Conservation (phyloP, 805 yeast genomes). For the Starmerella apis region DNA sequence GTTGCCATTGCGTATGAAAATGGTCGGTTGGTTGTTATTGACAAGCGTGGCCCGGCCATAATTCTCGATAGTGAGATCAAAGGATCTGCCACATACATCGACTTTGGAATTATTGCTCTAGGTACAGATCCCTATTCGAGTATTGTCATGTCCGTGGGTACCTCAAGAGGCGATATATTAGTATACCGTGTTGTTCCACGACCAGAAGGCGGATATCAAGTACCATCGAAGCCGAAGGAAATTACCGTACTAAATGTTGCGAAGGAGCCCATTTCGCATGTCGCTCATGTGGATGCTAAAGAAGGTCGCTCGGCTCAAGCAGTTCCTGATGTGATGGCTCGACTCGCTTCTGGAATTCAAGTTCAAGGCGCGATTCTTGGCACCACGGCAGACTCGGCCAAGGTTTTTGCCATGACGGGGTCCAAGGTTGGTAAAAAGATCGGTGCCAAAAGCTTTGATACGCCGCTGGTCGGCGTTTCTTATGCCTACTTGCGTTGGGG, state of each 20-base stretch:
- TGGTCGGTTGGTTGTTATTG: slow-evolving; percentile 68
- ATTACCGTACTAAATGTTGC: slow-evolving; percentile 42
- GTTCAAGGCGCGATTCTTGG: slow-evolving; percentile 55
- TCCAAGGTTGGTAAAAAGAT: slow-evolving; percentile 45
- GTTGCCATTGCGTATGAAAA: slow-evolving; percentile 61
- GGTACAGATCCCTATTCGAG: slow-evolving; percentile 62
- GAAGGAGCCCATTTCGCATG: slow-evolving; percentile 42
- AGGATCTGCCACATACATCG: slow-evolving; percentile 45
- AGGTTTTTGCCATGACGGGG: slow-evolving; percentile 51
- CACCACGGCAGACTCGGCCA: slow-evolving; percentile 41
- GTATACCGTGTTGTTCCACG: slow-evolving; percentile 58
- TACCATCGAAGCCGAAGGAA: slow-evolving; percentile 36
- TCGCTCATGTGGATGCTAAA: slow-evolving; percentile 49
- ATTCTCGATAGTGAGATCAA: slow-evolving; percentile 36
- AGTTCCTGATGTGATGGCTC: slow-evolving; percentile 43
- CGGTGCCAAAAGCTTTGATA: slow-evolving; percentile 52
- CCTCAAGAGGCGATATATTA: slow-evolving; percentile 59
- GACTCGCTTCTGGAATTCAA: slow-evolving; percentile 49
- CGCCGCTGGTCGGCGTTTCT: slow-evolving; percentile 43
- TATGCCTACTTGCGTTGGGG: slow-evolving; percentile 38
- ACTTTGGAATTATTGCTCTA: slow-evolving; percentile 61
- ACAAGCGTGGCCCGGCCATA: slow-evolving; percentile 62
- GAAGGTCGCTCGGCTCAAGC: slow-evolving; percentile 62
- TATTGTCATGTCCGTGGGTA: slow-evolving; percentile 65
- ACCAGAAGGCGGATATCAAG: slow-evolving; percentile 40